Evolutionary conservation across 2,329 filamentous ascomycete species (phyloP), one percentile per base, ranked within the genome.

Genomic region (Colletotrichum sp.): DNA sequence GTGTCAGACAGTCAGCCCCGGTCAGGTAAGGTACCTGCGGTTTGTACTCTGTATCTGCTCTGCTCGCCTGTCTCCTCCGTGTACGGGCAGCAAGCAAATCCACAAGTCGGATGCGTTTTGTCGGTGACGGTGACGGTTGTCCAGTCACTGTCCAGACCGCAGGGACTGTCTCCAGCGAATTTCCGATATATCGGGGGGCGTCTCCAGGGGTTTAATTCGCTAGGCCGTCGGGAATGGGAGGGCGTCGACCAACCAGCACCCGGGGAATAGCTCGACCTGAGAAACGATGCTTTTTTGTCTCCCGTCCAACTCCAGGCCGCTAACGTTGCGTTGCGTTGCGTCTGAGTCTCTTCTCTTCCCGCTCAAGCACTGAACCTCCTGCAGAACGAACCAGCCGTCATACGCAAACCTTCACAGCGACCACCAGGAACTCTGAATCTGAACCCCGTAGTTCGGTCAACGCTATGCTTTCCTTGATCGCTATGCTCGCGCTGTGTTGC

Each of bases 91-190:
- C 60, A 34, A 26, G 28, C 44, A 52, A 67, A 24, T 32, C 65
- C 65, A 69, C 66, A 69, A 16, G 66, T 69, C 44, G 44, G 44
- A 30, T 68, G 44, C 13, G 66, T 59, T 59, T 69, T 69, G 66
- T 71, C 36, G 52, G 69, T 71, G 73, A 73, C 69, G 73, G 73
- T 76, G 73, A 73, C 73, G 73, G 73, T 76, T 76, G 73, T 73
- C 73, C 69, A 72, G 72, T 75, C 72, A 64, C 66, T 71, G 57
- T 70, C 68, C 68, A 69, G 55, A 55, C 57, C 63, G 24, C 63
- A 66, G 63, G 63, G 62, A 24, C 34, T 64, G 73, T 71, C 71
- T 72, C 49, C 72, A 72, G 49, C 67, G 73, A 76, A 76, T 69
- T 72, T 76, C 70, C 70, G 73, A 76, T 76, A 73, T 64, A 73